Percentiles rank a stretch among this genome's conserved stretches.
phyloP scores from a whole-genome alignment of 805 yeast genomes.

The Candida suzukii region DNA sequence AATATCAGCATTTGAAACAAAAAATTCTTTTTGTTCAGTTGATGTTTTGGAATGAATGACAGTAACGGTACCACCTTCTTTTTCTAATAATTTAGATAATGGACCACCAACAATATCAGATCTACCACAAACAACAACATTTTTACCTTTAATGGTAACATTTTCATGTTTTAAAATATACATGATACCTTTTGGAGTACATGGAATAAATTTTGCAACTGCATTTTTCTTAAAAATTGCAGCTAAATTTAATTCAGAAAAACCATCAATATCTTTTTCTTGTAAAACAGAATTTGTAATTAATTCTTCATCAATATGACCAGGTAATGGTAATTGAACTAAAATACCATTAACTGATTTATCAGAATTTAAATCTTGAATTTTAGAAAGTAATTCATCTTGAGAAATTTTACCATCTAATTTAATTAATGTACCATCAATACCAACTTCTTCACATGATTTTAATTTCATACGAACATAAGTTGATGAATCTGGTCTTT shows the following conservation, averaged over 20 bases:
- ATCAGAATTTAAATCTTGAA: conserved; percentile 65
- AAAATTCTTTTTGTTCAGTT: conserved; percentile 43
- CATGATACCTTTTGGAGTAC: conserved; percentile 94
- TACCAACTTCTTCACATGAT: conserved; percentile 81
- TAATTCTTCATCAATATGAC: conserved; percentile 65
- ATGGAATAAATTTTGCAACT: conserved; percentile 75
- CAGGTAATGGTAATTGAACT: conserved; percentile 87
- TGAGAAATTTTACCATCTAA: conserved; percentile 59
- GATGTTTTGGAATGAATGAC: conserved; percentile 71
- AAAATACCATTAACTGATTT: conserved; percentile 76
- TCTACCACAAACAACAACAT: conserved; percentile 89
- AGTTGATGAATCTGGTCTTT: conserved; percentile 82
- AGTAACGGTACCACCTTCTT: conserved; percentile 83
- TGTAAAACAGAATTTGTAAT: conserved; percentile 78
- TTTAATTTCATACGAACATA: conserved; percentile 88
- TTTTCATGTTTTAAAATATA: conserved; percentile 67
- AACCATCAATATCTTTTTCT: conserved; percentile 93
- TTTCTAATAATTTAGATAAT: conserved; percentile 73
- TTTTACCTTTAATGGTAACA: conserved; percentile 64
- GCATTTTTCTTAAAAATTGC: conserved; percentile 87
- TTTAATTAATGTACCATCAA: conserved; percentile 57
- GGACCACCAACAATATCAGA: conserved; percentile 97
- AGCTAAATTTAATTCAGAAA: conserved; percentile 82
- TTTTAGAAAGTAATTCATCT: conserved; percentile 48
- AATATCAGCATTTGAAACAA: conserved; percentile 68